Conservation (phyloP, 306 rosid species). For the Aeschynomene evenia region DNA sequence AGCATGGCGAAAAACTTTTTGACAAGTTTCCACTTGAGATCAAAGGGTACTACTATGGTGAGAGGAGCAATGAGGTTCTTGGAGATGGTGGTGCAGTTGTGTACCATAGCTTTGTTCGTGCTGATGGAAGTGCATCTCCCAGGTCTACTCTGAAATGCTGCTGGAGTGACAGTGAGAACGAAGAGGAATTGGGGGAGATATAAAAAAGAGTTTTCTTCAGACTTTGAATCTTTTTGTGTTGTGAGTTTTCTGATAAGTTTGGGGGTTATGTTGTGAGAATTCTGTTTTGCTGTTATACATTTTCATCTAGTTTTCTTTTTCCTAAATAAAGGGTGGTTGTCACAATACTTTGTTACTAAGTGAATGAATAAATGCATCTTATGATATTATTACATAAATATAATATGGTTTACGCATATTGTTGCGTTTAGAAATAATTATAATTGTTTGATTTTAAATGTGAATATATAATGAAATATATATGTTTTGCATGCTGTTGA, state of each 20-base stretch:
- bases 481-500: too few relatives aligned
- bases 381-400: neutral
- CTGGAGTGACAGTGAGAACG: constrained; percentile 89
- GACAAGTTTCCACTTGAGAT: constrained; percentile 46
- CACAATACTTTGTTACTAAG: neutral
- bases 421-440: too few relatives aligned
- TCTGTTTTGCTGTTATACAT: neutral
- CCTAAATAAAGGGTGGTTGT: neutral
- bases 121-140: constrained; percentile 56
- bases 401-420: neutral
- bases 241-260: constrained; percentile 26
- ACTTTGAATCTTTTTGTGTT: constrained; percentile 7
- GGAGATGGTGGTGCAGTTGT: constrained; percentile 57
- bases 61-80: constrained; percentile 49
- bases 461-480: too few relatives aligned
- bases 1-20: constrained; percentile 28
- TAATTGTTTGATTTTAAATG: too few relatives aligned
- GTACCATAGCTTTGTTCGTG: constrained; percentile 48
- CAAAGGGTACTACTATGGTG: constrained; percentile 55
- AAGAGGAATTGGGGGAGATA: constrained; percentile 52
- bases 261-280: constrained; percentile 40
- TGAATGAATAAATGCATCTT: neutral
- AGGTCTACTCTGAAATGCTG: constrained; percentile 74
- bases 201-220: constrained; percentile 16
- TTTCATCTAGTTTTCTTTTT: neutral